Percentiles rank a stretch among this genome's conserved stretches.
Evolutionary conservation across 1,139 yeast species (phyloP).

Genomic region (Pichia norvegensis): DNA sequence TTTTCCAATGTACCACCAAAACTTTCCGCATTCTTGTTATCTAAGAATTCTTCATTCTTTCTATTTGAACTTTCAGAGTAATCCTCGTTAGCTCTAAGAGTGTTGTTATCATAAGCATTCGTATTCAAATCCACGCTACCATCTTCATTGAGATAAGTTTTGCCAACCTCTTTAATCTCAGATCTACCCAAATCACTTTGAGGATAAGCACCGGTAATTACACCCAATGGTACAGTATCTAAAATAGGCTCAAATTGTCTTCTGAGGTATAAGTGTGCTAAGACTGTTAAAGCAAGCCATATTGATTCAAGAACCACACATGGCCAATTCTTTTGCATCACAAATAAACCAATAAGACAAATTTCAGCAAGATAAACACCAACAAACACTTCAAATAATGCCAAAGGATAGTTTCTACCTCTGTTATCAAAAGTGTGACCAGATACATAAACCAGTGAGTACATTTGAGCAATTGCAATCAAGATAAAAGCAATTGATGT

Average conservation of each 20-base stretch:
- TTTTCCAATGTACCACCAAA: not conserved
- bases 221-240: slow-evolving; percentile 69
- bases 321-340: slow-evolving; percentile 93
- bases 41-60: not conserved
- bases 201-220: slow-evolving; percentile 45
- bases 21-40: not conserved
- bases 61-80: not conserved
- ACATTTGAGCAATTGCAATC: slow-evolving; percentile 69
- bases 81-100: not conserved
- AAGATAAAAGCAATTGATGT: slow-evolving; percentile 61
- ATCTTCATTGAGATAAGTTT: slow-evolving; percentile 14
- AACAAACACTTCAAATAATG: slow-evolving; percentile 77
- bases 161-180: slow-evolving; percentile 51
- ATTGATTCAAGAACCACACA: slow-evolving; percentile 73
- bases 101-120: not conserved
- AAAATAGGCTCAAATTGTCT: slow-evolving; percentile 51
- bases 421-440: slow-evolving; percentile 63
- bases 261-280: slow-evolving; percentile 57
- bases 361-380: slow-evolving; percentile 85
- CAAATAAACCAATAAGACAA: slow-evolving; percentile 77
- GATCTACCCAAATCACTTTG: slow-evolving; percentile 53
- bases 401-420: slow-evolving; percentile 83
- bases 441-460: slow-evolving; percentile 69
- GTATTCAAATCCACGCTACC: not conserved
- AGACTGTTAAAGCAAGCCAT: slow-evolving; percentile 53